phyloP scores from a whole-genome alignment of 164 flowering plant species.

The Piper betle region DNA sequence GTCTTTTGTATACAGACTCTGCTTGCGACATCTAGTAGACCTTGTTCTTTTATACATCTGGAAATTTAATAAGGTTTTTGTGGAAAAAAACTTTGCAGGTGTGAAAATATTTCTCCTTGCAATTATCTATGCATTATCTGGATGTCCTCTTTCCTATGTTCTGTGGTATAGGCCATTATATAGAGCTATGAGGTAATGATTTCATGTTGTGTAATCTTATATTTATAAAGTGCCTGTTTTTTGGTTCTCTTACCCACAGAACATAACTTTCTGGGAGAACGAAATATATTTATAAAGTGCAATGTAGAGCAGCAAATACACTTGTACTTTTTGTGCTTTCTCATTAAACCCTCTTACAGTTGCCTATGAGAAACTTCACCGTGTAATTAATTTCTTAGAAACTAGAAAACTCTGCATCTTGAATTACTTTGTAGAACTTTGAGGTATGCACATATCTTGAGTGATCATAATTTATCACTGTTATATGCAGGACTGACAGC shows the following conservation, averaged over 20 bases:
- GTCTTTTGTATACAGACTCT: not conserved
- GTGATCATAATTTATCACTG: constrained; percentile 3
- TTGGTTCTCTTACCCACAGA: too few relatives aligned
- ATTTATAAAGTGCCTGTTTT: not conserved
- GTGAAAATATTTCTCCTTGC: constrained; percentile 92
- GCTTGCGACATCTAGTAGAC: too few relatives aligned
- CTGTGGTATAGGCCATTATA: constrained; percentile 98
- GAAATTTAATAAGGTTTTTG: too few relatives aligned
- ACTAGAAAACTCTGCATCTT: not conserved
- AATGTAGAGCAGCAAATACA: too few relatives aligned
- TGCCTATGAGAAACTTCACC: too few relatives aligned
- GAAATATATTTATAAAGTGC: too few relatives aligned
- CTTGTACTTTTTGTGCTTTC: too few relatives aligned
- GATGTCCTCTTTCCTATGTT: constrained; percentile 83
- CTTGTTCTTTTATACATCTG: too few relatives aligned
- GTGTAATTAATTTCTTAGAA: too few relatives aligned
- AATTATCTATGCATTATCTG: constrained; percentile 64
- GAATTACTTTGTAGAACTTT: not conserved
- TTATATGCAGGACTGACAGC: constrained; percentile 63
- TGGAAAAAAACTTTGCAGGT: constrained; percentile 31
- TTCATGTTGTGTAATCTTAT: not conserved
- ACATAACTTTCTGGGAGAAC: too few relatives aligned
- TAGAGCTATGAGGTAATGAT: constrained; percentile 79
- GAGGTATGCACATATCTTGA: not conserved
- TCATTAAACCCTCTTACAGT: too few relatives aligned